These are phyloP conservation scores for Aspergillus clavatus DNA, from an alignment of 2,329 filamentous ascomycete species.

Conservation along the genomic window DNA sequence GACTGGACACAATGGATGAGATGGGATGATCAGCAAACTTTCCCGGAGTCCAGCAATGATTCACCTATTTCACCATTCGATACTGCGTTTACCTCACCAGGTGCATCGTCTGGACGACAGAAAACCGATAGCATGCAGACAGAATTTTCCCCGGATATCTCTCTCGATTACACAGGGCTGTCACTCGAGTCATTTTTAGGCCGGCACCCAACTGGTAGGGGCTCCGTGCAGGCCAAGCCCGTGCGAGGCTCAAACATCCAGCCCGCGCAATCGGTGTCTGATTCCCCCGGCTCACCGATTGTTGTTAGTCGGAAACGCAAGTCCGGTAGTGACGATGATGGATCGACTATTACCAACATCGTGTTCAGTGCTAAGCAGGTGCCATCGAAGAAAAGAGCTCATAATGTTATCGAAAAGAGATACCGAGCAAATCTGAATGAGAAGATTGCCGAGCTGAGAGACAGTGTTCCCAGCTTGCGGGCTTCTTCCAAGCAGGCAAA, in stretches of 20 bases:
- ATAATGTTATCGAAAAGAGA: conserved; percentile 97
- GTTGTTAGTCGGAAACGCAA: conserved; percentile 60
- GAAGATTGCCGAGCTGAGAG: conserved; percentile 86
- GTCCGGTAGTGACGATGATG: conserved; percentile 53
- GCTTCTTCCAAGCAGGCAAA: conserved; percentile 65
- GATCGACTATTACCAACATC: conserved; percentile 26
- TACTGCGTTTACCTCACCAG: conserved; percentile 23
- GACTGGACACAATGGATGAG: conserved; percentile 46
- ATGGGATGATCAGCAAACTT: conserved; percentile 37
- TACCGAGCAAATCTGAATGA: conserved; percentile 96
- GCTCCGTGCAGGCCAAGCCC: conserved; percentile 5
- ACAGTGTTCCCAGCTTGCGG: conserved; percentile 85
- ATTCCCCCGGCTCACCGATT: conserved; percentile 24
- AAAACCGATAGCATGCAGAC: conserved; percentile 16
- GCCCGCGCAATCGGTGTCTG: conserved; percentile 16
- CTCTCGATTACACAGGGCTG: conserved; percentile 28
- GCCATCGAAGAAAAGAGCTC: conserved; percentile 82
- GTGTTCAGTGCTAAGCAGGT: conserved; percentile 45
- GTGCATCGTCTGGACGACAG: conserved; percentile 21
- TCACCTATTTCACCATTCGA: conserved; percentile 21
- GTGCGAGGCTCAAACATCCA: conserved; percentile 7
- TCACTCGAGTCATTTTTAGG: conserved; percentile 17
- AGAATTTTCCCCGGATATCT: conserved; percentile 30
- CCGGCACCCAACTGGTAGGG: conserved; percentile 4
- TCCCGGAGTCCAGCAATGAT: conserved; percentile 26